Base-by-base conservation (phyloP, 208 protist genomes). In the Acanthamoeba triangularis region DNA sequence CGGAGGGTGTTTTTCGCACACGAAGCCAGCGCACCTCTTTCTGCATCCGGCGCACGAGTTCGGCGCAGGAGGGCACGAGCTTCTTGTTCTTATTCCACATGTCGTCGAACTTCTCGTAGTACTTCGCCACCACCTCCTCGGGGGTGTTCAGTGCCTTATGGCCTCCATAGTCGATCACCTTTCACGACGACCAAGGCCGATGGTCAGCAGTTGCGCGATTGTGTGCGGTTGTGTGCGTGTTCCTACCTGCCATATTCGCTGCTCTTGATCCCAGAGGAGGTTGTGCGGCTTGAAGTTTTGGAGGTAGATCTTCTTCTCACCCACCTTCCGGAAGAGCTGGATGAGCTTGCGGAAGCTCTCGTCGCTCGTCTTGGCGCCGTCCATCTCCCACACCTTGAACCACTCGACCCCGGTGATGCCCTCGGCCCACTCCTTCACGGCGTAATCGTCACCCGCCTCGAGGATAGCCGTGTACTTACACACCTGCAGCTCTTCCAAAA, bases 281-380 rank as follows among this genome's bases (percentile, higher is more conserved):
- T 93, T 93, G 35, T 93, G 88, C 30, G 88, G 88, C 59, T 93
- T 93, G 61, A 93, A 93, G 88, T 93, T 93, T 33, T 93, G 88
- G n/a, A 93, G 63, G 37, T 93, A 93, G 25, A 93, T 52, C 28
- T 35, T n/a, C 37, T 93, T 69, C 35, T 67, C 52, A n/a, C 28
- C 35, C 20, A 93, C 65, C 23, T 30, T 76, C 8, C 37, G 88
- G 47, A 93, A 93, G 18, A 93, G 65, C n/a, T 44, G n/a, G 28
- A 93, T 56, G 88, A 93, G 88, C 35, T 44, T 61, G 33, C 88
- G 56, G 61, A 93, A 56, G 88, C 63, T 56, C 35, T 52, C 52
- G 65, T 93, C 47, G 35, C 11, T 49, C 61, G 65, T 52, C 33
- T 28, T 61, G 44, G 33, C 61, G 63, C 59, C 52, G 44, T 76